Base-by-base conservation (phyloP, 2,329 filamentous ascomycete species). In the Fusarium sp. region DNA sequence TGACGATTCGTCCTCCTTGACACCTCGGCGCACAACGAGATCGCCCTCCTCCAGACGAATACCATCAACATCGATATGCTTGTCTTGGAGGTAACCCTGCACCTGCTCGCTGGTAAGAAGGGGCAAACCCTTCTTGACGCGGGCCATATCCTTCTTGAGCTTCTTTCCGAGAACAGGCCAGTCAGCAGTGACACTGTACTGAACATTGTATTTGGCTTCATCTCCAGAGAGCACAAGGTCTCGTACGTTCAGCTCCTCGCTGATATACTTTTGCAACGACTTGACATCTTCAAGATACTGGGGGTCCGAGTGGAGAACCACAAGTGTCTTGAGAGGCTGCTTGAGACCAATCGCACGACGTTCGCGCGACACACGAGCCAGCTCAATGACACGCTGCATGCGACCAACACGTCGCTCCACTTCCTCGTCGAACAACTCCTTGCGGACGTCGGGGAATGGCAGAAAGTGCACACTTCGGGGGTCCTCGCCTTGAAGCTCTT, bases 161-260 rank as follows among this genome's bases (percentile, higher is more conserved):
- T 98, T 98, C 87, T 97, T 97, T 68, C 96, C 96, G 17, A 99
- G 85, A 3, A 92, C 91, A 15, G 96, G 94, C 91, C 96, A 97
- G 79, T 99, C 96, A 9, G 94, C 94, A 38, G 87, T 88, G 17
- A 95, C 93, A 64, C 91, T 93, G 81, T 97, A 97, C 76, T 96
- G 90, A 44, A 99, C 94, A 54, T 94, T 92, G 82, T 97, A 97
- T 77, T 91, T 92, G 55, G 88, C 90, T 80, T 98, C 96, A 67
- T 98, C 94, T 9, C 88, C 89, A 4, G 93, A 93, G 52, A 97
- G 85, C 12, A 97, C 83, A 26, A 98, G 83, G 65, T 97, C 92
- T 65, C 91, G 89, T 47, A 99, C 86, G 75, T 98, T 99, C 49
- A 98, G 84, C 80, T 98, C 96, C 75, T 97, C 94, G 12, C 87